Conservation (phyloP, 2,329 filamentous ascomycete species). For the Colletotrichum spinosum region DNA sequence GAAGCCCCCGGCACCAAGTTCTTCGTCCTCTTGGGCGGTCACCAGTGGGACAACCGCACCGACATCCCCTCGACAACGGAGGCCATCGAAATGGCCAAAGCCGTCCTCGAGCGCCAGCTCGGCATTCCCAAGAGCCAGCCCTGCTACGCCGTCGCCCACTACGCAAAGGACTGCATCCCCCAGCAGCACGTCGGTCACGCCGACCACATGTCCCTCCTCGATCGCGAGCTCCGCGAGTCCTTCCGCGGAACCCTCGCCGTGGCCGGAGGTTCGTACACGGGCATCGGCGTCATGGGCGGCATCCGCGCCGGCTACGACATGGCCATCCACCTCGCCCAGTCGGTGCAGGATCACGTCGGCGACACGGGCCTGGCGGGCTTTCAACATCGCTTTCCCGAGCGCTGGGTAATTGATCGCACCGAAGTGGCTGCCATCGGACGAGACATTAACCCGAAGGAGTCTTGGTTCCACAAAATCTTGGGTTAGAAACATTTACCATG, state of each 20-base stretch:
- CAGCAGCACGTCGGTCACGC: constrained; percentile 88
- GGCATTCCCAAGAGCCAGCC: constrained; percentile 72
- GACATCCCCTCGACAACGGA: constrained; percentile 69
- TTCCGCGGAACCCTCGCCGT: constrained; percentile 76
- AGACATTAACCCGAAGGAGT: constrained; percentile 13
- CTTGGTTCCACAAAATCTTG: constrained; percentile 10
- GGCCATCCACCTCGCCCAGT: constrained; percentile 51
- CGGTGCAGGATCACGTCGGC: constrained; percentile 41
- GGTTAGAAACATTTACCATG: background rate
- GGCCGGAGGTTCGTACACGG: constrained; percentile 65
- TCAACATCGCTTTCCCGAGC: background rate
- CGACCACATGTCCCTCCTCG: constrained; percentile 67
- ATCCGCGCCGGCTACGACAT: constrained; percentile 62
- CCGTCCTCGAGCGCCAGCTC: constrained; percentile 79
- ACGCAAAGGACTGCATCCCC: constrained; percentile 81
- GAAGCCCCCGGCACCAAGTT: constrained; percentile 56
- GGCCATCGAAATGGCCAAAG: constrained; percentile 76
- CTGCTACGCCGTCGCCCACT: constrained; percentile 68
- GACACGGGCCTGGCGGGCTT: constrained; percentile 50
- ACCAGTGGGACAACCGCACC: constrained; percentile 93
- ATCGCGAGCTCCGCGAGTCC: constrained; percentile 62
- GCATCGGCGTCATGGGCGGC: constrained; percentile 62
- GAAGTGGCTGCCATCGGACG: constrained; percentile 7
- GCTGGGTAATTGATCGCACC: background rate
- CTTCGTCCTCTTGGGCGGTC: constrained; percentile 94